Conservation (phyloP, 2,329 filamentous ascomycete species). For the Pseudophaeomoniella oleicola region DNA sequence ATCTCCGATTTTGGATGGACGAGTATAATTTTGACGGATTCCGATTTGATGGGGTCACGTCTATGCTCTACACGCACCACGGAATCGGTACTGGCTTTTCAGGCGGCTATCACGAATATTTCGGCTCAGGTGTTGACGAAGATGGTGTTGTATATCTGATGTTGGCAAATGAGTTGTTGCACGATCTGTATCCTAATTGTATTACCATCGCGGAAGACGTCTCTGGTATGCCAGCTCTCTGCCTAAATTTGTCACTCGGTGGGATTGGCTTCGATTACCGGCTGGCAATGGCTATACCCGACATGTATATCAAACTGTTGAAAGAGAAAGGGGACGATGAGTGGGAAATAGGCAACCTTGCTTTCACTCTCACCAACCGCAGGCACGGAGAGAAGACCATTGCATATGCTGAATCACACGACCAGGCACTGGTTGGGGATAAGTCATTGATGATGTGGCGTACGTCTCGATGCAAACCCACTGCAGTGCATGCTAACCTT, state of each 20-base stretch:
- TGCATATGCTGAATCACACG: conserved; percentile 91
- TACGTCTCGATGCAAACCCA: background rate
- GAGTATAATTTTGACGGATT: conserved; percentile 96
- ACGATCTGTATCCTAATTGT: conserved; percentile 69
- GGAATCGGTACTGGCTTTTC: conserved; percentile 98
- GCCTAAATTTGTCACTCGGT: conserved; percentile 68
- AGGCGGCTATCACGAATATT: conserved; percentile 96
- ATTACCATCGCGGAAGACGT: conserved; percentile 97
- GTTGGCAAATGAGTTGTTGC: conserved; percentile 91
- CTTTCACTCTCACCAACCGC: conserved; percentile 79
- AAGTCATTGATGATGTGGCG: conserved; percentile 94
- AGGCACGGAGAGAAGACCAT: conserved; percentile 96
- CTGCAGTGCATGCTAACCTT: background rate
- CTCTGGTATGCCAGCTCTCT: conserved; percentile 96
- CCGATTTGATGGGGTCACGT: conserved; percentile 94
- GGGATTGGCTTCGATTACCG: conserved; percentile 96
- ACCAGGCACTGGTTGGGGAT: conserved; percentile 93
- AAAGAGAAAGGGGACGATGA: conserved; percentile 85
- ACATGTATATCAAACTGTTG: conserved; percentile 98
- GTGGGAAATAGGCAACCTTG: conserved; percentile 79
- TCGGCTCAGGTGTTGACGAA: conserved; percentile 75
- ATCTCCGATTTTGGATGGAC: conserved; percentile 97
- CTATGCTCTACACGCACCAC: conserved; percentile 93
- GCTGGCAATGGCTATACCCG: conserved; percentile 91
- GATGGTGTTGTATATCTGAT: conserved; percentile 92